These are phyloP conservation scores for Blastocystis sp. DNA, from an alignment of 352 stramenopile species.

Conservation along the genomic window DNA sequence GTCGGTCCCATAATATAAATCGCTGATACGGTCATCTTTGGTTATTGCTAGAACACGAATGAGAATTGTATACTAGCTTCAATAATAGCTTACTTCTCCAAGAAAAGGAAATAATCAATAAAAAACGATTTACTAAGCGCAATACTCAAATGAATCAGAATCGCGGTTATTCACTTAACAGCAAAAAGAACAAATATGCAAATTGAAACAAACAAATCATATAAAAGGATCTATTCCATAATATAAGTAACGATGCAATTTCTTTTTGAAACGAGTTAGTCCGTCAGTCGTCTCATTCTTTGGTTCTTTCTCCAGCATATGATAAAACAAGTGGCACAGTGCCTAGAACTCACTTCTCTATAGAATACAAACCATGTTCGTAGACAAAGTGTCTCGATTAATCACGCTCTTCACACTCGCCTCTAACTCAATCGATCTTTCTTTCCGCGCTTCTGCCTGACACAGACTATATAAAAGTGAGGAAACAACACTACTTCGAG, in stretches of 20 bases:
- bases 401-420: neutral
- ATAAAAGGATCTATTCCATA: neutral
- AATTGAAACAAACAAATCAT: neutral
- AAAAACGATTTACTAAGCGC: neutral
- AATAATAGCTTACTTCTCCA: neutral
- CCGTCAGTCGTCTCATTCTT: neutral
- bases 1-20: conserved; percentile 98
- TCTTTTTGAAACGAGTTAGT: neutral
- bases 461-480: neutral
- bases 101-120: neutral
- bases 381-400: neutral
- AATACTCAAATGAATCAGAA: too few relatives aligned
- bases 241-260: neutral
- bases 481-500: neutral
- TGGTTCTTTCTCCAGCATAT: neutral
- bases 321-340: neutral
- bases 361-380: neutral
- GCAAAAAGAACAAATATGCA: neutral
- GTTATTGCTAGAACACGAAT: neutral
- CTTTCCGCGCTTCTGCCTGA: neutral
- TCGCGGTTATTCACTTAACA: too few relatives aligned
- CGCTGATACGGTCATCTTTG: conserved; percentile 71
- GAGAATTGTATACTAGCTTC: neutral
- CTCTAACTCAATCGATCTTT: neutral
- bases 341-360: neutral